Evolutionary conservation across 2,329 filamentous ascomycete species (phyloP).

Genomic region (Neodidymelliopsis sp.): DNA sequence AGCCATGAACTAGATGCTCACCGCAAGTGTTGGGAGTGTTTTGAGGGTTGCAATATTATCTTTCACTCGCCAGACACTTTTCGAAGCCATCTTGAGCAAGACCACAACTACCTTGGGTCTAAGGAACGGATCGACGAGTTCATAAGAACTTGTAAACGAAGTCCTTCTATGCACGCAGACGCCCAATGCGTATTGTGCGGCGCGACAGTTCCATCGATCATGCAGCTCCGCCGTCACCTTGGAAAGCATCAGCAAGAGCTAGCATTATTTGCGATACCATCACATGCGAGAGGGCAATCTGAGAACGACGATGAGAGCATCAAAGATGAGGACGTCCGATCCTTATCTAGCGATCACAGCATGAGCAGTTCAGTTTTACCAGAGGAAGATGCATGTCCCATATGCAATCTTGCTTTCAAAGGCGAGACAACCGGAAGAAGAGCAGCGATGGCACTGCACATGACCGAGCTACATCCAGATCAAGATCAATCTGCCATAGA

Average conservation of each 20-base stretch:
- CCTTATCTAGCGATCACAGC: no score
- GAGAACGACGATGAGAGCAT: background rate
- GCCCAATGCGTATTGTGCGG: constrained; percentile 10
- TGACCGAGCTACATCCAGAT: no score
- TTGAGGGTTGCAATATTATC: constrained; percentile 16
- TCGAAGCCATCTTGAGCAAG: constrained; percentile 6
- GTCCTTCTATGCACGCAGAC: background rate
- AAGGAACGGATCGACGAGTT: constrained; percentile 8
- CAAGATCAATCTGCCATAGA: no score
- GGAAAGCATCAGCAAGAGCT: constrained; percentile 27
- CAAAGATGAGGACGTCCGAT: no score
- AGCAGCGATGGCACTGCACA: no score
- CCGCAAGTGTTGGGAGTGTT: constrained; percentile 22
- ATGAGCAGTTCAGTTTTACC: no score
- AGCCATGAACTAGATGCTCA: constrained; percentile 23
- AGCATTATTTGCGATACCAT: constrained; percentile 24
- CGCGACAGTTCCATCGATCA: constrained; percentile 10
- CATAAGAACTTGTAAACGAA: constrained; percentile 10
- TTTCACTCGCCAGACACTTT: constrained; percentile 10
- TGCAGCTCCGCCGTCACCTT: constrained; percentile 21
- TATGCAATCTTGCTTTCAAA: no score
- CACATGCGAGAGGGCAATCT: background rate
- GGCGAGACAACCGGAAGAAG: no score
- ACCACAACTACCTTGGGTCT: constrained; percentile 11
- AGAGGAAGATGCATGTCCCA: no score